A percentile compares a stretch with the other conserved stretches of the same genome.
phyloP scores from a whole-genome alignment of 2,329 filamentous ascomycete genomes.

The Penicillium hordei region DNA sequence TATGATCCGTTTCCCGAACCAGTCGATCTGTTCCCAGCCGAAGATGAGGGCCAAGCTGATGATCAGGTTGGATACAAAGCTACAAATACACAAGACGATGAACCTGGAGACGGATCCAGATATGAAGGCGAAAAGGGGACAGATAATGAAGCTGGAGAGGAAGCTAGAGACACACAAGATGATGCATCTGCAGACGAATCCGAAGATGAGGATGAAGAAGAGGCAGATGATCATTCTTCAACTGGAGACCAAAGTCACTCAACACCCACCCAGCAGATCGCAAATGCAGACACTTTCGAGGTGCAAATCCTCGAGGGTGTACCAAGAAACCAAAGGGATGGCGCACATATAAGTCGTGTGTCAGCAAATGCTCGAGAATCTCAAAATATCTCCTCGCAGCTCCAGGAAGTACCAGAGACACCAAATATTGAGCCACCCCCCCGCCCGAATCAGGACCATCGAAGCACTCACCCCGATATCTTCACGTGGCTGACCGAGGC shows the following conservation, averaged over 20 bases:
- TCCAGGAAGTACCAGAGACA: background rate
- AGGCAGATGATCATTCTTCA: background rate
- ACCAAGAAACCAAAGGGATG: background rate
- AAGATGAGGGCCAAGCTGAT: background rate
- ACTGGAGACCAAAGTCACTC: background rate
- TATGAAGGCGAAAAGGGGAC: background rate
- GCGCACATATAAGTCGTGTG: background rate
- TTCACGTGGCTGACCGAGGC: constrained; percentile 3
- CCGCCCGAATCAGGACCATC: background rate
- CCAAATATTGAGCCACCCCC: background rate
- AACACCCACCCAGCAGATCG: background rate
- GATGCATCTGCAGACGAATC: background rate
- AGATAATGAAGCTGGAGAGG: too few relatives aligned
- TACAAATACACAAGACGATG: background rate
- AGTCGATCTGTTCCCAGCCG: background rate
- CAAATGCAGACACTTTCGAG: background rate
- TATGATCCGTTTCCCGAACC: background rate
- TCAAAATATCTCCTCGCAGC: background rate
- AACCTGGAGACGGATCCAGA: background rate
- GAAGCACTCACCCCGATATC: background rate
- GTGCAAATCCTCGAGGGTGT: background rate
- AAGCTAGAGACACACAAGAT: background rate
- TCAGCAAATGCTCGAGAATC: background rate
- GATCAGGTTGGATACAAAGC: background rate
- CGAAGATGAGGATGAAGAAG: background rate